Base-by-base conservation (phyloP, 768 basidiomycete genomes). In the Tubosaeta sp. region DNA sequence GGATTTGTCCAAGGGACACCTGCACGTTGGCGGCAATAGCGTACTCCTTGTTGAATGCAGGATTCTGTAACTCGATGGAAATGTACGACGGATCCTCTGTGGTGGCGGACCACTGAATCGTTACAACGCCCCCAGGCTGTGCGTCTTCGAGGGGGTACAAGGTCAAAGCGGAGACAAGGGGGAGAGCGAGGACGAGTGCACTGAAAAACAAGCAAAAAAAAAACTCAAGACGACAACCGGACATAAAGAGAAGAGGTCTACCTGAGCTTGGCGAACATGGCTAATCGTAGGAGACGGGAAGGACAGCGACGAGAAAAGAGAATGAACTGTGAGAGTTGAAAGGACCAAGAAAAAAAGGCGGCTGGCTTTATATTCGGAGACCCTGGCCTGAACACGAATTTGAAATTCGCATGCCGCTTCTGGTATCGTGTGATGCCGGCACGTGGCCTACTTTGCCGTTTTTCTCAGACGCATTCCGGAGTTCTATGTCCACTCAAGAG, bases 1-100 rank as follows among this genome's bases (percentile, higher is more conserved):
- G 71, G 3, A 77, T 1, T 1, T 57, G 32, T 0, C 71, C 70
- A 5, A 46, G 12, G 2, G 68, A 35, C 1, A 79, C 71, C 19
- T 69, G 50, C 2, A 86, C 70, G 52, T 79, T 81, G 72, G 77
- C 83, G 12, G 74, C 76, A 48, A 87, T 73, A 41, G 77, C 83
- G 43, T 75, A 79, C 0, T 71, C 48, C 49, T 79, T 66, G 69
- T 84, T 70, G 75, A 86, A 86, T 1, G 25, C 21, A 0, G 57
- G 16, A 65, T 83, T 81, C 43, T 56, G 45, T 48, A 86, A 66
- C 63, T 79, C 72, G 14, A 85, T 30, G 18, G 76, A 69, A 59
- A 76, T 80, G 4, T 50, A 46, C 0, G 44, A 3, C 0, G 79
- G 71, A 56, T 87, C 84, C 10, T 59, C 53, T 3, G 71, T 51